Percentiles rank a stretch among this genome's conserved stretches.
Evolutionary conservation across 2,329 filamentous ascomycete species (phyloP).

Genomic region (Bipolaris cookei): DNA sequence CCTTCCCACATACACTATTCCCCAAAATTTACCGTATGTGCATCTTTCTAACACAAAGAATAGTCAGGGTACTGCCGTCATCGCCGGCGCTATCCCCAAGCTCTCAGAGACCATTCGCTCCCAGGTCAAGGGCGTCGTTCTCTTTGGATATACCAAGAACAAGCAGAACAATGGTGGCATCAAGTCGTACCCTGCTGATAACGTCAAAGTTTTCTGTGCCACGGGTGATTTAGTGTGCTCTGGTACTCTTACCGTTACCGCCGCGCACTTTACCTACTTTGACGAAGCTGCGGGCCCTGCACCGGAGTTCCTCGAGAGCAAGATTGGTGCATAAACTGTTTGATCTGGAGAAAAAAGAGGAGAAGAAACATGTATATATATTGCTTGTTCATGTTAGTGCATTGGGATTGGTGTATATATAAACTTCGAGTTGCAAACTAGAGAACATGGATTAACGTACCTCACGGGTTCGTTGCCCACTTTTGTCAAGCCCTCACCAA

Average conservation of each 20-base stretch:
- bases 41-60: conserved; percentile 4
- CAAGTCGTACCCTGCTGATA: conserved; percentile 39
- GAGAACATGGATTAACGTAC: no score
- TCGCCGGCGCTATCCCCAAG: conserved; percentile 43
- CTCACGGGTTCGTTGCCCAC: no score
- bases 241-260: conserved; percentile 43
- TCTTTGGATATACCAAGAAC: conserved; percentile 53
- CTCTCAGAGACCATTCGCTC: conserved; percentile 34
- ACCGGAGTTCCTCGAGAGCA: conserved; percentile 35
- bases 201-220: conserved; percentile 48
- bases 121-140: conserved; percentile 48
- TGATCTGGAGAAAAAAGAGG: background rate
- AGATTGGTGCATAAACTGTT: conserved; percentile 13
- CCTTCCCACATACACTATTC: background rate
- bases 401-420: no score
- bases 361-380: background rate
- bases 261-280: conserved; percentile 43
- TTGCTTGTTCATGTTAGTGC: background rate
- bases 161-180: conserved; percentile 47
- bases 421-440: no score
- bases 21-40: no score
- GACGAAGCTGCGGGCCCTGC: conserved; percentile 34
- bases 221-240: conserved; percentile 44
- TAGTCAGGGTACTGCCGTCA: conserved; percentile 51
- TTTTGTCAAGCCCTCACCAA: no score